Conservation (phyloP, 2,329 filamentous ascomycete species). For the Fusarium nanum region DNA sequence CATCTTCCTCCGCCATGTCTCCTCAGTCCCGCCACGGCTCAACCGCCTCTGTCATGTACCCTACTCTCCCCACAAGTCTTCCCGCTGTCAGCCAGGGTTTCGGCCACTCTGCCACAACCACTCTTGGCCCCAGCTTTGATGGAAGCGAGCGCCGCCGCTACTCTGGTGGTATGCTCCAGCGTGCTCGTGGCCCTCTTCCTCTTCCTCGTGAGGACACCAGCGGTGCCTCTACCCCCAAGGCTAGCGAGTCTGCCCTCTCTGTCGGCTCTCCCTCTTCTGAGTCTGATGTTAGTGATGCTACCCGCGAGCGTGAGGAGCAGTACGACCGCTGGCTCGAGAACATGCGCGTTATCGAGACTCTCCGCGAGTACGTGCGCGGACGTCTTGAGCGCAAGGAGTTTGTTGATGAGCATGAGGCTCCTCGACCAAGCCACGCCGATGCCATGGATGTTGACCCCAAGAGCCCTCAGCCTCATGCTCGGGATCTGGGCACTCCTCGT, state of each 20-base stretch:
- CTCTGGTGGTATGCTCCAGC: conserved; percentile 75
- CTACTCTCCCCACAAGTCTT: conserved; percentile 66
- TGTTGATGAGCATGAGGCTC: conserved; percentile 47
- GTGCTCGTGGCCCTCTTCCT: conserved; percentile 60
- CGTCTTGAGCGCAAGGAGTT: conserved; percentile 69
- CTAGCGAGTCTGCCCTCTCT: conserved; percentile 56
- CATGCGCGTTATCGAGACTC: conserved; percentile 71
- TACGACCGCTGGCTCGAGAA: conserved; percentile 75
- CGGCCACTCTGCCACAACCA: conserved; percentile 75
- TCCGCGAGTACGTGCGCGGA: conserved; percentile 68
- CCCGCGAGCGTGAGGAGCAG: conserved; percentile 69
- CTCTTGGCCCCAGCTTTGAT: conserved; percentile 75
- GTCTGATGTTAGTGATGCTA: conserved; percentile 64
- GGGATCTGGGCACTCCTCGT: conserved; percentile 41
- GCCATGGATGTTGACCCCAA: conserved; percentile 54
- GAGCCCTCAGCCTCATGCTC: conserved; percentile 46
- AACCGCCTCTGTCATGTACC: conserved; percentile 75
- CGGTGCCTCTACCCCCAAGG: conserved; percentile 58
- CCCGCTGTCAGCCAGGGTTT: conserved; percentile 77
- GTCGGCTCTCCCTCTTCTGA: conserved; percentile 67
- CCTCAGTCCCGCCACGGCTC: conserved; percentile 72
- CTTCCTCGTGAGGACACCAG: conserved; percentile 53
- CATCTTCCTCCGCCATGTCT: conserved; percentile 77
- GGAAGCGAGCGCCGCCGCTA: conserved; percentile 72
- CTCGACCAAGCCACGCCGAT: conserved; percentile 42